Evolutionary conservation across 305 asterid species (phyloP).

Genomic region (Caryopteris hybrid): DNA sequence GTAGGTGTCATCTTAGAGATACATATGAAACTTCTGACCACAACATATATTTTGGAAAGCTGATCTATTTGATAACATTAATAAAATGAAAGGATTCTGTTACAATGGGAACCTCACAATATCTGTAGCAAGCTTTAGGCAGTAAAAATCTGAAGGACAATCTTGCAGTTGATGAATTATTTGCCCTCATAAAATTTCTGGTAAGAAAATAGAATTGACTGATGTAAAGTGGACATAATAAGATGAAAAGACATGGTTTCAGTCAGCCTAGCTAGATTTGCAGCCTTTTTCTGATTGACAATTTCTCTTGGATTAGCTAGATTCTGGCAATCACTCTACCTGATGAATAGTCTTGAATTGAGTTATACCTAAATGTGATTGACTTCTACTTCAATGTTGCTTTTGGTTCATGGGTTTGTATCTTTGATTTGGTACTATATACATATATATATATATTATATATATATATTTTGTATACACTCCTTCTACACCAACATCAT

Average conservation of each 20-base stretch:
- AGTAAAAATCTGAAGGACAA: background rate
- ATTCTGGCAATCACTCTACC: no score
- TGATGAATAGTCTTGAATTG: no score
- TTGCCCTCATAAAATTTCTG: background rate
- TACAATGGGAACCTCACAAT: background rate
- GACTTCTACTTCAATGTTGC: no score
- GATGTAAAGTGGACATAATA: background rate
- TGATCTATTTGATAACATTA: background rate
- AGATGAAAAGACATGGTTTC: background rate
- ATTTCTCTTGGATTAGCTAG: no score
- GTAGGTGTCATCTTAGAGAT: background rate
- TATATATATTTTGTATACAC: no score
- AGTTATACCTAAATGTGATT: no score
- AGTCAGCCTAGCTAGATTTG: background rate
- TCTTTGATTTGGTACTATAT: no score
- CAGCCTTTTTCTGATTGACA: background rate
- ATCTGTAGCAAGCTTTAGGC: background rate
- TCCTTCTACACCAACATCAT: no score
- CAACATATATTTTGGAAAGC: background rate
- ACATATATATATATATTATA: no score
- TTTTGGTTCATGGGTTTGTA: no score
- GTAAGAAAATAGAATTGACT: background rate
- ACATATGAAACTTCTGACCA: background rate
- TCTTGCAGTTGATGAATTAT: background rate
- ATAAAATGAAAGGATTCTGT: background rate